Base-by-base conservation (phyloP, 495 filamentous ascomycete genomes). In the Tricharina praecox region DNA sequence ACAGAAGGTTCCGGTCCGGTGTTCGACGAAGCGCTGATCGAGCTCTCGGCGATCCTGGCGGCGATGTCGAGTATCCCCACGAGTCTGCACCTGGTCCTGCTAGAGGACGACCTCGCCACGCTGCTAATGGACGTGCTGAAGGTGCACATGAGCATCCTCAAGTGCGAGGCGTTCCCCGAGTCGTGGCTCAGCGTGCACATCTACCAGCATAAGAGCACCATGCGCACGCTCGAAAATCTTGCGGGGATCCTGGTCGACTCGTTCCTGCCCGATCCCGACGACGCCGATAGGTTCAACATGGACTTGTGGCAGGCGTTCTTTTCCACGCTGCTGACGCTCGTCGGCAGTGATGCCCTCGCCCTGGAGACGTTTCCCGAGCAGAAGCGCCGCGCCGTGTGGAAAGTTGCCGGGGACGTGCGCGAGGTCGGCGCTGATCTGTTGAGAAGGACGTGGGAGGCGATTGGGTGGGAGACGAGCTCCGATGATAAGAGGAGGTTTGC, bases 361-460 rank as follows among this genome's bases (percentile, higher is more conserved):
- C 73, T 99, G 20, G 90, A 99, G 59, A 95, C 86, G 0, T 96
- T 95, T 61, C 85, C 92, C 0, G 92, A 96, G 64, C 90, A 99
- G 64, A 96, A 95, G 63, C 69, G 92, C 32, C 68, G 90, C 21
- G 87, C 88, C 2, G 87, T 96, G 11, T 96, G 92, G 90, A 96
- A 96, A 67, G 93, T 99, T 57, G 92, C 86, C 23, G 92, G 90
- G 18, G 90, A 99, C 69, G 85, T 99, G 42, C 71, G 90, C 45
- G 85, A 96, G 61, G 73, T 85, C 53, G 92, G 90, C 36, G 88
- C 90, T 1, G 78, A 85, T 24, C 66, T 99, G 7, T 64, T 99
- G 38, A 72, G 80, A 30, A 68, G 75, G 18, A 90, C 78, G 24
- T 99, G 90, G 90, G 85, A 93, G 61, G 83, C 88, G 9, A 93